phyloP scores from a whole-genome alignment of 1,284 basidiomycete species.

The Tylopilus sp. region DNA sequence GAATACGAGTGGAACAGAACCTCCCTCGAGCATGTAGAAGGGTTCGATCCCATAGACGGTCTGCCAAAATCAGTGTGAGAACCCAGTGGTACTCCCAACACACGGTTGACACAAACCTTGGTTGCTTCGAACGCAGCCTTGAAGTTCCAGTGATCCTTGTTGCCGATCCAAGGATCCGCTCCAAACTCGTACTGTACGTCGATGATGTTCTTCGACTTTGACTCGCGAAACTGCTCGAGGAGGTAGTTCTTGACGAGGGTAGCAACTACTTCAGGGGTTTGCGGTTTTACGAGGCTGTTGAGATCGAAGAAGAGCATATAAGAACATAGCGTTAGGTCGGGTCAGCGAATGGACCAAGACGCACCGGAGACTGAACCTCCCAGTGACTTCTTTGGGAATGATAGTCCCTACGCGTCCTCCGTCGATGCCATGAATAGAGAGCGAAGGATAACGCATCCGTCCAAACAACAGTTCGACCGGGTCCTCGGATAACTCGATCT shows the following conservation, averaged over 20 bases:
- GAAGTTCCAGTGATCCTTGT: constrained; percentile 3
- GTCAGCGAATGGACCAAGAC: background rate
- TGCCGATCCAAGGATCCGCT: background rate
- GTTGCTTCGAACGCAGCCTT: background rate
- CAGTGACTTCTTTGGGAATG: background rate
- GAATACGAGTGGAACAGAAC: background rate
- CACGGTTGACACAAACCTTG: background rate
- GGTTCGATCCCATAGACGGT: background rate
- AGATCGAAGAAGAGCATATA: no score
- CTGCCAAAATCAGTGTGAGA: background rate
- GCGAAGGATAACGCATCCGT: constrained; percentile 1
- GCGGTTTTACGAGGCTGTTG: background rate
- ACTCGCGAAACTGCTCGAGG: background rate
- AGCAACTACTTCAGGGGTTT: background rate
- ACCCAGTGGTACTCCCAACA: background rate
- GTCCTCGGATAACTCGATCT: constrained; percentile 2
- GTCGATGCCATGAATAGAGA: constrained; percentile 1
- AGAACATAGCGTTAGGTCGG: no score
- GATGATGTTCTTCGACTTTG: background rate
- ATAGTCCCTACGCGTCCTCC: constrained; percentile 3
- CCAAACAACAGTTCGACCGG: background rate
- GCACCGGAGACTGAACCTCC: constrained; percentile 3
- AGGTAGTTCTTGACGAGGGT: background rate
- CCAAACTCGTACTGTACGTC: background rate
- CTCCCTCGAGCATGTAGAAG: constrained; percentile 1